Percentiles rank a stretch among this genome's conserved stretches.
Conservation (phyloP, 352 stramenopile genomes). For the Globisporangium ultimum region DNA sequence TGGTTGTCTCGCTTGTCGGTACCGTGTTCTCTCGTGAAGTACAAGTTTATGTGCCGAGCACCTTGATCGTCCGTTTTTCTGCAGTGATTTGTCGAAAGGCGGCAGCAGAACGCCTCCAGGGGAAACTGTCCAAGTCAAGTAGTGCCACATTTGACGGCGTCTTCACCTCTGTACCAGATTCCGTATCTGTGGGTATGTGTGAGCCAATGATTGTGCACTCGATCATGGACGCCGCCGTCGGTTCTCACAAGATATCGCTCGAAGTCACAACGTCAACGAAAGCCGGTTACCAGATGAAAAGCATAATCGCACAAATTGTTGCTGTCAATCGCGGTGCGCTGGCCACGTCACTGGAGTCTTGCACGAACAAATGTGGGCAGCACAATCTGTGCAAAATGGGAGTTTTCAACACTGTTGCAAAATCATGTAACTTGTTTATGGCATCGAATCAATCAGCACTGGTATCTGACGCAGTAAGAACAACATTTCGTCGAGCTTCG, state of each 20-base stretch:
- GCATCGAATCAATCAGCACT: conserved; percentile 20
- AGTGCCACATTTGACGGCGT: conserved; percentile 33
- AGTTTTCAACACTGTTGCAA: conserved; percentile 26
- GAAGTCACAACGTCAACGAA: conserved; percentile 34
- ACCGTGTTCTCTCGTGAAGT: conserved; percentile 33
- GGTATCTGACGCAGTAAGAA: conserved; percentile 21
- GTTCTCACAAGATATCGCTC: conserved; percentile 27
- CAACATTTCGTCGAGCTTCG: conserved; percentile 21
- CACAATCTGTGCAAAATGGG: conserved; percentile 47
- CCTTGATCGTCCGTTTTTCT: conserved; percentile 35
- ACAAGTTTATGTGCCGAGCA: conserved; percentile 25
- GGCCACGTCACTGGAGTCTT: conserved; percentile 25
- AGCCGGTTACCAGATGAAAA: conserved; percentile 36
- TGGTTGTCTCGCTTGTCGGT: conserved; percentile 8
- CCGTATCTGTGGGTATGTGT: conserved; percentile 21
- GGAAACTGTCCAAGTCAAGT: conserved; percentile 25
- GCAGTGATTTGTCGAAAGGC: conserved; percentile 44
- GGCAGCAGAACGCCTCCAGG: conserved; percentile 33
- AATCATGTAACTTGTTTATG: conserved; percentile 49
- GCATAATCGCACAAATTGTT: conserved; percentile 31
- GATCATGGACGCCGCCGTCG: conserved; percentile 25
- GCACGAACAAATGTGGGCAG: conserved; percentile 29
- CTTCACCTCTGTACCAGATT: conserved; percentile 30
- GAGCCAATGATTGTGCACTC: conserved; percentile 48
- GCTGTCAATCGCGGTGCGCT: conserved; percentile 34